Percentiles rank a stretch among this genome's conserved stretches.
phyloP scores from a whole-genome alignment of 73 alveolate species.

The Paramecium biaurelia region DNA sequence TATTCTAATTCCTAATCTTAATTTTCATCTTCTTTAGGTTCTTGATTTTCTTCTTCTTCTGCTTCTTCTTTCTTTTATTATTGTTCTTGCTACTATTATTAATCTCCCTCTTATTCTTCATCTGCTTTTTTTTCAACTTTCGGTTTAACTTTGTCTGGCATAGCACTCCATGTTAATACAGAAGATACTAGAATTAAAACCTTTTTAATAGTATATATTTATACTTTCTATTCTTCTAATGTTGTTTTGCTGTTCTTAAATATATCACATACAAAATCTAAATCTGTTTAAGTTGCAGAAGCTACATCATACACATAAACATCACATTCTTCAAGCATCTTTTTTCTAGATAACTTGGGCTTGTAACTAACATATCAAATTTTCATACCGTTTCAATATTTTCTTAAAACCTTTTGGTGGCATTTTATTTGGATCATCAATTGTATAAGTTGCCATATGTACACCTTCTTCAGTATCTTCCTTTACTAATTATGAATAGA shows the following conservation, averaged over 20 bases:
- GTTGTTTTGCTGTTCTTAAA: slow-evolving; percentile 32
- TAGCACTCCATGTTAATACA: slow-evolving; percentile 94
- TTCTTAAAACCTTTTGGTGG: slow-evolving; percentile 64
- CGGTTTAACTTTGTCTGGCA: slow-evolving; percentile 78
- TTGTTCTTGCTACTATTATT: slow-evolving; percentile 61
- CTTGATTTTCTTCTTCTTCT: slow-evolving; percentile 69
- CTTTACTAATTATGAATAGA: slow-evolving; percentile 39
- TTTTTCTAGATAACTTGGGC: slow-evolving; percentile 60
- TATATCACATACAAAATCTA: slow-evolving; percentile 49
- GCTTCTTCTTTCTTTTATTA: slow-evolving; percentile 59
- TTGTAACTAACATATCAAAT: neutral
- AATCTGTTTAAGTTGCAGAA: slow-evolving; percentile 21
- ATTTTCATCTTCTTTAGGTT: slow-evolving; percentile 67
- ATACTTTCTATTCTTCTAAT: slow-evolving; percentile 63
- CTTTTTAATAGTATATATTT: slow-evolving; percentile 13
- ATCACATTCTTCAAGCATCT: slow-evolving; percentile 70
- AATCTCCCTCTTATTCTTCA: slow-evolving; percentile 65
- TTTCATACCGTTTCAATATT: slow-evolving; percentile 48
- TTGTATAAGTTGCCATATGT: slow-evolving; percentile 63
- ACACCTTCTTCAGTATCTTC: slow-evolving; percentile 62
- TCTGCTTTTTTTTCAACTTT: slow-evolving; percentile 73
- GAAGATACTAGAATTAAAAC: slow-evolving; percentile 83
- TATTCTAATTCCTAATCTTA: slow-evolving; percentile 27
- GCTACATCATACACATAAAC: slow-evolving; percentile 64
- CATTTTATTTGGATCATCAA: slow-evolving; percentile 24